Conservation (phyloP, 2,329 filamentous ascomycete species). For the Fusarium veterinarium region DNA sequence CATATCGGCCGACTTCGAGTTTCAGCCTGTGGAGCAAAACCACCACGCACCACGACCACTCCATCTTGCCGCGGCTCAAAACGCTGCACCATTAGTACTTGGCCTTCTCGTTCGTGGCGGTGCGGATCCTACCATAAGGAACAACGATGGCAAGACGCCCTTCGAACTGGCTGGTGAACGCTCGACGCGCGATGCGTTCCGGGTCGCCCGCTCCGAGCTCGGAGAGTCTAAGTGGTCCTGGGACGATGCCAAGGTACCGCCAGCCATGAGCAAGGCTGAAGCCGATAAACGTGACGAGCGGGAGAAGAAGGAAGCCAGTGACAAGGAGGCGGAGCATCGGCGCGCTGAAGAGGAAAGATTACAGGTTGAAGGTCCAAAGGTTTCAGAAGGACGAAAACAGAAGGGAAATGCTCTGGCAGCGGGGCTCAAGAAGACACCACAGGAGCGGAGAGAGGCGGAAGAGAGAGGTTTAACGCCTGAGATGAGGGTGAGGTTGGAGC, state of each 20-base stretch:
- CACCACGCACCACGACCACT: slow-evolving; percentile 86
- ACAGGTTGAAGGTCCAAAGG: slow-evolving; percentile 71
- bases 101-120: slow-evolving; percentile 80
- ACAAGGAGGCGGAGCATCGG: slow-evolving; percentile 76
- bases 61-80: slow-evolving; percentile 86
- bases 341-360: slow-evolving; percentile 80
- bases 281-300: slow-evolving; percentile 75
- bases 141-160: slow-evolving; percentile 81
- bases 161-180: slow-evolving; percentile 92
- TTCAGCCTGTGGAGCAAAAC: slow-evolving; percentile 77
- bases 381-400: slow-evolving; percentile 60
- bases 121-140: slow-evolving; percentile 78
- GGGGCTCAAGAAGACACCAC: slow-evolving; percentile 75
- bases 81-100: slow-evolving; percentile 79
- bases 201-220: slow-evolving; percentile 84
- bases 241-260: slow-evolving; percentile 79
- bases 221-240: slow-evolving; percentile 84
- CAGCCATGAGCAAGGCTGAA: slow-evolving; percentile 76
- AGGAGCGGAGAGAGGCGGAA: slow-evolving; percentile 87
- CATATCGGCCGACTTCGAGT: slow-evolving; percentile 77
- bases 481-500: slow-evolving; percentile 84
- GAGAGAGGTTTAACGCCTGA: slow-evolving; percentile 86
- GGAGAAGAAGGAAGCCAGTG: slow-evolving; percentile 76
- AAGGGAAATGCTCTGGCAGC: slow-evolving; percentile 65
- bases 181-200: slow-evolving; percentile 88